phyloP scores from a whole-genome alignment of 2,329 filamentous ascomycete species.

The Aspergillus sp. region DNA sequence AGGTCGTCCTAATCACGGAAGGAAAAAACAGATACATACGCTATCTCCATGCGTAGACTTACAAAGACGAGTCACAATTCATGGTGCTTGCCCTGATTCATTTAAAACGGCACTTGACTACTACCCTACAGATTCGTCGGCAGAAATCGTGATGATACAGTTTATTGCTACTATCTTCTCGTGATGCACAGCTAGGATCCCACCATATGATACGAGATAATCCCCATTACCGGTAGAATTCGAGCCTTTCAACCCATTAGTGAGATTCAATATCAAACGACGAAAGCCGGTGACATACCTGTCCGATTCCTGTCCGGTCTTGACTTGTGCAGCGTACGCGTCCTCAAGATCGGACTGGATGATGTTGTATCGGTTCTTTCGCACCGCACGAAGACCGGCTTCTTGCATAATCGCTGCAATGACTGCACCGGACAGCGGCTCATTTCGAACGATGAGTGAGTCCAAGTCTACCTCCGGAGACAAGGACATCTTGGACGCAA shows the following conservation, averaged over 20 bases:
- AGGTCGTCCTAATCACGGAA: too few relatives aligned
- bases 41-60: too few relatives aligned
- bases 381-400: conserved; percentile 87
- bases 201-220: conserved; percentile 10
- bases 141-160: conserved; percentile 37
- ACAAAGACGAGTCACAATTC: neutral
- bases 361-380: conserved; percentile 99
- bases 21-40: too few relatives aligned
- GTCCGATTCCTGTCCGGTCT: conserved; percentile 73
- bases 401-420: conserved; percentile 99
- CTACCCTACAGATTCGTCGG: conserved; percentile 25
- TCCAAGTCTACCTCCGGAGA: conserved; percentile 96
- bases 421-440: conserved; percentile 90
- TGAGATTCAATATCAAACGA: conserved; percentile 30
- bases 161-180: conserved; percentile 29
- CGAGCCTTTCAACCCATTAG: conserved; percentile 70
- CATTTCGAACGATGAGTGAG: conserved; percentile 93
- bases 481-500: conserved; percentile 94
- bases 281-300: conserved; percentile 47
- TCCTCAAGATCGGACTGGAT: conserved; percentile 97
- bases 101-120: conserved; percentile 15
- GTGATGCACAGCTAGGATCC: conserved; percentile 26
- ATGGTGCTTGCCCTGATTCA: neutral
- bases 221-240: conserved; percentile 75
- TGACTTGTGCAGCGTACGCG: conserved; percentile 95